Evolutionary conservation across 148 eudicot genomes (phyloP).

Genomic region (Suaeda aralocaspica): DNA sequence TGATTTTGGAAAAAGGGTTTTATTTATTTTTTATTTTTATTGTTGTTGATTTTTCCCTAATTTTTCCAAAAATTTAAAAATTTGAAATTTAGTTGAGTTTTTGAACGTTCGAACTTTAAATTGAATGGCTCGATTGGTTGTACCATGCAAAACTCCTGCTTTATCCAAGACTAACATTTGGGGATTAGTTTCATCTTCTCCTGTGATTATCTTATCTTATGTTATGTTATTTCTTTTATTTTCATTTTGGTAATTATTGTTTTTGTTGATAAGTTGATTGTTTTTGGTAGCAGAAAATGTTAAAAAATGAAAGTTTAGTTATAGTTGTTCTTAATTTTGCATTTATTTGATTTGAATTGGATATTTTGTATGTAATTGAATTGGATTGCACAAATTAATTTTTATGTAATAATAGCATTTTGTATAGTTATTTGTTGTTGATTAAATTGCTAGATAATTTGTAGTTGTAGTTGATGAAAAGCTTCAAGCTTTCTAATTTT

Average conservation of each 20-base stretch:
- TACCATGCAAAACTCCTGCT: slow-evolving; percentile 63
- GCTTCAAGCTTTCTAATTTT: too few relatives aligned
- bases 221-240: neutral
- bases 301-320: neutral
- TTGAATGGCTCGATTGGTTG: slow-evolving; percentile 88
- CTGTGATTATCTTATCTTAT: slow-evolving; percentile 63
- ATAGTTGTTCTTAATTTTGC: neutral
- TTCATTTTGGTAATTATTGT: too few relatives aligned
- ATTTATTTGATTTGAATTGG: too few relatives aligned
- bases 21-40: neutral
- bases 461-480: too few relatives aligned
- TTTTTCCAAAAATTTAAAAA: slow-evolving; percentile 14
- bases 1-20: slow-evolving; percentile 20
- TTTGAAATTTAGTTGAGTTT: slow-evolving; percentile 19
- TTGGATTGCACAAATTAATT: too few relatives aligned
- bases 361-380: too few relatives aligned
- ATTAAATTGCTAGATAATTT: too few relatives aligned
- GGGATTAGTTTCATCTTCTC: slow-evolving; percentile 78
- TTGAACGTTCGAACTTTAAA: slow-evolving; percentile 20
- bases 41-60: neutral
- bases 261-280: too few relatives aligned
- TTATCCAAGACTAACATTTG: slow-evolving; percentile 64
- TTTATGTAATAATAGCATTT: too few relatives aligned
- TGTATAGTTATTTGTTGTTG: too few relatives aligned
- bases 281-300: too few relatives aligned